These are phyloP conservation scores for Botrytis hyacinthi DNA, from an alignment of 2,329 filamentous ascomycete species.

Conservation along the genomic window DNA sequence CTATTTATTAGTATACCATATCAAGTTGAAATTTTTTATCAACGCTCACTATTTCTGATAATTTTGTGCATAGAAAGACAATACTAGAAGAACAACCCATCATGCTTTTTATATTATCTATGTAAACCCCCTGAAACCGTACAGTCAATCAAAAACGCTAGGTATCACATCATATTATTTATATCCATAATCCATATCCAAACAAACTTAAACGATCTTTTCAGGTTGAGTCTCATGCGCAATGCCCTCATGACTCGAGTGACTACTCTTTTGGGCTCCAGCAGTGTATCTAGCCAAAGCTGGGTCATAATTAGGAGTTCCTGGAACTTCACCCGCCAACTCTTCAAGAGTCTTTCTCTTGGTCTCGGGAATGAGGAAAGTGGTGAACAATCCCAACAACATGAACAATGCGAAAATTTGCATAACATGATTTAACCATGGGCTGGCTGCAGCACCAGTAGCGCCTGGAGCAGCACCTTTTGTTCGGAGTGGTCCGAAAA, in stretches of 20 bases:
- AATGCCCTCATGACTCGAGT: constrained; percentile 1
- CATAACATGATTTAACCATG: constrained; percentile 71
- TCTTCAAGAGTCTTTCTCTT: constrained; percentile 72
- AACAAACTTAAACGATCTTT: constrained; percentile 5
- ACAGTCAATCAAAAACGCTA: constrained; percentile 13
- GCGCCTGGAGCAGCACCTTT: constrained; percentile 35
- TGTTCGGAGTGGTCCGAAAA: constrained; percentile 54
- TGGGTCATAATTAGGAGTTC: constrained; percentile 19
- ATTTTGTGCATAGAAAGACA: background rate
- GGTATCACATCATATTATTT: constrained; percentile 11
- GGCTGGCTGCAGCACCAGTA: constrained; percentile 35
- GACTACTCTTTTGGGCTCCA: background rate
- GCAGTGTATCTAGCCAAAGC: background rate
- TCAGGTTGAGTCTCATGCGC: background rate
- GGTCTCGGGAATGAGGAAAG: constrained; percentile 72
- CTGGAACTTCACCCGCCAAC: constrained; percentile 39
- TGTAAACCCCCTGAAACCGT: background rate
- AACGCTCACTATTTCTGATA: background rate
- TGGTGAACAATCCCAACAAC: constrained; percentile 66
- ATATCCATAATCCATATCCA: background rate
- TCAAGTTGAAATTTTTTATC: background rate
- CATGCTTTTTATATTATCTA: background rate
- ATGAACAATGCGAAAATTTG: constrained; percentile 79
- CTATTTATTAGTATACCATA: background rate
- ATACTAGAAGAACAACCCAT: background rate